Evolutionary conservation across 2,329 filamentous ascomycete genomes (phyloP).

Genomic region (Metarhizium rileyi): DNA sequence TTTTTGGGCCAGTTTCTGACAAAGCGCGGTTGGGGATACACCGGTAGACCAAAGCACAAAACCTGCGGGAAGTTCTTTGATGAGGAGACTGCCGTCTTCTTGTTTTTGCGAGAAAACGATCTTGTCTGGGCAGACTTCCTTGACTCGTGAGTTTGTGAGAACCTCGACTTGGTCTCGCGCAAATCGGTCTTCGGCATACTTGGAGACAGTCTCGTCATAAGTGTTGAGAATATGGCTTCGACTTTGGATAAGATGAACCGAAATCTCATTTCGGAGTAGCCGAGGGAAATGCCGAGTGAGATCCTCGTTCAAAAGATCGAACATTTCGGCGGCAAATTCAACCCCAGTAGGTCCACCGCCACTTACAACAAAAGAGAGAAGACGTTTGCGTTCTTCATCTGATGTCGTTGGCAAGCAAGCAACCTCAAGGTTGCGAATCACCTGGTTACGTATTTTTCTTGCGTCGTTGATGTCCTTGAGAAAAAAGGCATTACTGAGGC

Average conservation of each 20-base stretch:
- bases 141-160: conserved; percentile 84
- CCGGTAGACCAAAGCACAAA: conserved; percentile 98
- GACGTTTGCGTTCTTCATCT: conserved; percentile 75
- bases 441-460: conserved; percentile 74
- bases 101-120: conserved; percentile 83
- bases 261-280: conserved; percentile 92
- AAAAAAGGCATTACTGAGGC: conserved; percentile 87
- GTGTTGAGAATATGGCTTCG: conserved; percentile 94
- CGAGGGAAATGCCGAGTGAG: conserved; percentile 73
- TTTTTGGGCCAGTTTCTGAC: conserved; percentile 65
- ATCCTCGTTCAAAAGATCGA: conserved; percentile 94
- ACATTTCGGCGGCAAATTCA: conserved; percentile 94
- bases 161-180: conserved; percentile 85
- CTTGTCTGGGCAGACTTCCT: conserved; percentile 73
- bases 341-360: conserved; percentile 94
- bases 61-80: conserved; percentile 88
- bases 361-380: conserved; percentile 92
- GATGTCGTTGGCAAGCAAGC: conserved; percentile 87
- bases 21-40: conserved; percentile 76
- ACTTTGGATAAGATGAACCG: conserved; percentile 93
- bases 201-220: conserved; percentile 88
- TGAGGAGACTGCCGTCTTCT: conserved; percentile 62
- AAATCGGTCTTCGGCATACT: conserved; percentile 86
- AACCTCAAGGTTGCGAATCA: conserved; percentile 81
- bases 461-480: conserved; percentile 94